Base-by-base conservation (phyloP, 192 early-diverging fungal species). In the Phlyctochytrium planicorne region DNA sequence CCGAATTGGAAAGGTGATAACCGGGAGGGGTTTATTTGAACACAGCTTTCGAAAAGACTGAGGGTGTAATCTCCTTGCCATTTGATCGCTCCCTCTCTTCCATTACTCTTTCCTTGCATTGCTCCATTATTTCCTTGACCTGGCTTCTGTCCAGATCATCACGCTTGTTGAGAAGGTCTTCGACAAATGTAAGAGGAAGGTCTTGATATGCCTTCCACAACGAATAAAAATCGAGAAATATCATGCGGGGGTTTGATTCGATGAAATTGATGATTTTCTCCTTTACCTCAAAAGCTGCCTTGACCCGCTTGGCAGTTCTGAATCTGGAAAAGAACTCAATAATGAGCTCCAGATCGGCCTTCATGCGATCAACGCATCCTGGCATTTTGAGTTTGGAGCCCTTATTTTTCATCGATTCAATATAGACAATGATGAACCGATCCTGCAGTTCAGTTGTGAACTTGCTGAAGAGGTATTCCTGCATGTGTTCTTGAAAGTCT, bases 131-230 rank as follows among this genome's bases (percentile, higher is more conserved):
- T 59, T 92, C 91, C 71, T 90, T 94, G 56, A 94, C 75, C 62
- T 85, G 83, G 35, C 85, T 79, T 74, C 89, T 90, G 52, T 97
- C 93, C 71, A 98, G 75, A 74, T 99, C 96, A 77, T 98, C 95
- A 62, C 96, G 82, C 73, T 88, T 91, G 47, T 77, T 71, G 59
- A 98, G 74, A 32, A 97, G 80, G 72, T 95, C 91, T 77, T 98
- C 94, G n/a, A 98, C 84, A 76, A 95, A 89, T 30, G 84, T 81
- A n/a, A 97, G 67, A 2, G 94, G 95, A 40, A 96, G 69, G 73
- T 99, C 96, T 6, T 93, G 92, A 77, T 91, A 99, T 66, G 89
- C 81, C 64, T 94, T 91, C 81, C 90, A 92, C 70, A 97, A 69
- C 12, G 87, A 77, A 64, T 94, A 96, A 74, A 95, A 98, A 76